Conservation (phyloP, 2,329 filamentous ascomycete genomes). For the Colletotrichum cordylinicola region DNA sequence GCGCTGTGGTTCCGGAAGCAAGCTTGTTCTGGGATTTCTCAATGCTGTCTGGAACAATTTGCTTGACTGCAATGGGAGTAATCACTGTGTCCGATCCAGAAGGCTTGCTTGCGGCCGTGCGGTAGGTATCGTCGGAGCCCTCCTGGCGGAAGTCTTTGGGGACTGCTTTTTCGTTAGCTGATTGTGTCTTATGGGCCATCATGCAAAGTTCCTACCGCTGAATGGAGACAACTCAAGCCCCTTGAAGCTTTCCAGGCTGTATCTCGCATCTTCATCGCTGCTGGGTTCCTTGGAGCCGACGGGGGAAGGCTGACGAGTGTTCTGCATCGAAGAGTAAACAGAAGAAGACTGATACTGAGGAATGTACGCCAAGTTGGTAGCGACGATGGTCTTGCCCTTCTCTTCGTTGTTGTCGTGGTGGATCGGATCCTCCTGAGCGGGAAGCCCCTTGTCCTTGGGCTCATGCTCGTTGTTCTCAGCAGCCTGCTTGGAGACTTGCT, state of each 20-base stretch:
- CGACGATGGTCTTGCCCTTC: neutral
- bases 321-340: slow-evolving; percentile 13
- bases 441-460: neutral
- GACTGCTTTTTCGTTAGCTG: neutral
- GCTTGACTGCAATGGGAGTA: neutral
- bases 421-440: neutral
- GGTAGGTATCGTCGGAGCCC: slow-evolving; percentile 29
- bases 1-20: neutral
- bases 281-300: neutral
- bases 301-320: neutral
- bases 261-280: neutral
- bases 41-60: neutral
- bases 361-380: neutral
- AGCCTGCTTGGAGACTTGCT: neutral
- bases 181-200: neutral
- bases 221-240: slow-evolving; percentile 41
- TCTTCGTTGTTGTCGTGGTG: neutral
- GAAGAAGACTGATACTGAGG: slow-evolving; percentile 12
- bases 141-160: neutral
- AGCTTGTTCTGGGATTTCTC: neutral
- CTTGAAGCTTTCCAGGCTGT: slow-evolving; percentile 33
- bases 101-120: slow-evolving; percentile 27
- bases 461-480: neutral
- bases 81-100: neutral
- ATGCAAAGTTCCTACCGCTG: slow-evolving; percentile 29